Conservation (phyloP, 345 rosid genomes). For the Eucalyptus albens region DNA sequence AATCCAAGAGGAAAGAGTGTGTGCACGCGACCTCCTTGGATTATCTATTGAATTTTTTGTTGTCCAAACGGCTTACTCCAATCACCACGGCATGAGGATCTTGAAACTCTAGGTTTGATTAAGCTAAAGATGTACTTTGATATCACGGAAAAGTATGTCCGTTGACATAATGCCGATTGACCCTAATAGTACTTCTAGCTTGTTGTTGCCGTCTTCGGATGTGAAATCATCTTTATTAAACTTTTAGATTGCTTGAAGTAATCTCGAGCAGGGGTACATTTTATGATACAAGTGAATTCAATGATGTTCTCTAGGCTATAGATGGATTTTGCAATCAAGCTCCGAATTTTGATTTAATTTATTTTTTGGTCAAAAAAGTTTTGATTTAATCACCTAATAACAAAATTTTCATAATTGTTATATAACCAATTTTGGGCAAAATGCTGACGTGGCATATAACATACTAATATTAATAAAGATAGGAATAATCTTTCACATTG, state of each 20-base stretch:
- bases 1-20: background rate
- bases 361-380: no score
- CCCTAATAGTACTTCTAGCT: background rate
- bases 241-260: background rate
- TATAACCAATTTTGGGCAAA: background rate
- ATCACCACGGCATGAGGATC: background rate
- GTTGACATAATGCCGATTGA: no score
- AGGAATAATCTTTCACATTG: background rate
- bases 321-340: background rate
- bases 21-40: background rate
- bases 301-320: background rate
- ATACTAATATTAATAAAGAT: background rate
- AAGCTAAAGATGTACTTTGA: background rate
- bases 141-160: no score
- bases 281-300: background rate
- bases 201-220: background rate
- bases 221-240: background rate
- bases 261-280: background rate
- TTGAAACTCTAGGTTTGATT: background rate
- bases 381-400: background rate
- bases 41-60: background rate
- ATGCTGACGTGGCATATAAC: background rate
- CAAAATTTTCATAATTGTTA: background rate
- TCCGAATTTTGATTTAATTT: background rate
- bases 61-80: background rate